Evolutionary conservation across 2,329 filamentous ascomycete genomes (phyloP), one percentile per base, ranked within the genome.

Genomic region (Colletotrichum navitas): DNA sequence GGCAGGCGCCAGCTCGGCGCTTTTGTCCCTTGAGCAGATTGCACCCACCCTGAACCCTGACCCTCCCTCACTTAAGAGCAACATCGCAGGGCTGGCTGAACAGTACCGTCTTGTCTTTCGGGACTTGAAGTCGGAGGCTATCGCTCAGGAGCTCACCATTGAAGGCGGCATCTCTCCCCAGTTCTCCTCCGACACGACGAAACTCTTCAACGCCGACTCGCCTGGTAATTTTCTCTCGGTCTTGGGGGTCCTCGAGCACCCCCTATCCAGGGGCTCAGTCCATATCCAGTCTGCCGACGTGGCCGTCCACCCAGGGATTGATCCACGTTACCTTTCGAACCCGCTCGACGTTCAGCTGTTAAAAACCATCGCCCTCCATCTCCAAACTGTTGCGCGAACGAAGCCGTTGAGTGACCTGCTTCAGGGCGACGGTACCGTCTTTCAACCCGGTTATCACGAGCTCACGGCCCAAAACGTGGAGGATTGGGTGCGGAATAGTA

Each of bases 101-200:
- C 69, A 74, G n/a, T 34, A 72, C 43, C 32, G n/a, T 21, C 47
- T 70, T n/a, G 29, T 69, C 34, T 41, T 69, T 4, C 66, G 52
- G 29, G 62, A 60, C 43, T 45, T 74, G 5, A 32, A 59, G 24
- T 49, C 65, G 3, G 62, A 70, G 34, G 59, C 62, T 8, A 16
- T 70, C 12, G 51, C 62, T 1, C 66, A 74, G 36, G 65, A 73
- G 51, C 62, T 66, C 18, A 63, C 66, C 2, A 64, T 73, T 2
- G 65, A 72, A n/a, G 69, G 69, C 24, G 69, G 69, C 41, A 66
- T 74, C 10, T 73, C 72, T 0, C 72, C 69, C 3, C 65, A 70
- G n/a, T 73, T 66, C 45, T 63, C 65, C 14, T 39, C 60, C 32
- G 72, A 73, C 63, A 64, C 66, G 11, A 67, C 63, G 18, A 56